Conservation (phyloP, 768 basidiomycete species). For the Termitomyces sp. region DNA sequence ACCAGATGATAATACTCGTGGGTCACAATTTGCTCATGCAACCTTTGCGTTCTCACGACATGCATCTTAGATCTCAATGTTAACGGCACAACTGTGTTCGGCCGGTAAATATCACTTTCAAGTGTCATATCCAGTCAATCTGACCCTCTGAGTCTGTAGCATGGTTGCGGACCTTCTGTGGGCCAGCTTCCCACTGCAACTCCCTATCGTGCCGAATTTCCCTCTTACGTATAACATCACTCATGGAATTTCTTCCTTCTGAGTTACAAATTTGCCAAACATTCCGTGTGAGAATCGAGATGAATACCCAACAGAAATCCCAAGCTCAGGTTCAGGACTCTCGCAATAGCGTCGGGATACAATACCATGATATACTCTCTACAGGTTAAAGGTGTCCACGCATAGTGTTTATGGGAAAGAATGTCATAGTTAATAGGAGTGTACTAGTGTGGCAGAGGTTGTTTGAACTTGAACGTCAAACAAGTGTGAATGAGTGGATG, state of each 20-base stretch:
- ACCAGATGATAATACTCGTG: constrained; percentile 36
- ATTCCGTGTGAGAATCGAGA: too few relatives aligned
- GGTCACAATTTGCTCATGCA: not conserved
- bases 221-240: not conserved
- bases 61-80: not conserved
- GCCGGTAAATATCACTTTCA: not conserved
- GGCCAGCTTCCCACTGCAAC: not conserved
- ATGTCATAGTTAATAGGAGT: not conserved
- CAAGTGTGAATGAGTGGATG: too few relatives aligned
- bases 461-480: too few relatives aligned
- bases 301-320: too few relatives aligned
- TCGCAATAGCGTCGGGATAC: not conserved
- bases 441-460: too few relatives aligned
- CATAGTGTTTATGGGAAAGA: not conserved
- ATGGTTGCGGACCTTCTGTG: not conserved
- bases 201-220: not conserved
- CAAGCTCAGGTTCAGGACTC: not conserved
- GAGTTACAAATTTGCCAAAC: not conserved
- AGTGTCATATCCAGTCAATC: constrained; percentile 35
- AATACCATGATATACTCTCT: not conserved
- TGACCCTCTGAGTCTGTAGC: constrained; percentile 24
- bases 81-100: not conserved
- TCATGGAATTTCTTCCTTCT: not conserved
- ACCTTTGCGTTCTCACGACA: too few relatives aligned
- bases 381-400: not conserved